Conservation (phyloP, 345 rosid genomes). For the Hypericum androsaemum region DNA sequence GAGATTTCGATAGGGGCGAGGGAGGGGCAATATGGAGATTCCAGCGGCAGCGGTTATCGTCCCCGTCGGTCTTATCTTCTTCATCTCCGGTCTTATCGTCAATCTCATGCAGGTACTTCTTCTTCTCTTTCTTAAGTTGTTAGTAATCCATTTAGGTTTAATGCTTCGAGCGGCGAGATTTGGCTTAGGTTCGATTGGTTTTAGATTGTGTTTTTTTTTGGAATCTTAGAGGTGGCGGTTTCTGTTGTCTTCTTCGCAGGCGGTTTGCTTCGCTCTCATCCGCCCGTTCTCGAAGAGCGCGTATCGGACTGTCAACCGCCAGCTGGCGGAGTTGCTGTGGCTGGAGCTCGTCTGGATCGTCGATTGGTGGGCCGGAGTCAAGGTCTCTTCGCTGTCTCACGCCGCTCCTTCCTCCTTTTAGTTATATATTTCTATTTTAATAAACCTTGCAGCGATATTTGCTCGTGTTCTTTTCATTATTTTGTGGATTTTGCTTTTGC, state of each 20-base stretch:
- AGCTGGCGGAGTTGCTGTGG: conserved; percentile 21
- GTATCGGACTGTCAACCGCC: conserved; percentile 20
- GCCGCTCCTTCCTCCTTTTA: neutral
- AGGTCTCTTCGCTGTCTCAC: conserved; percentile 6
- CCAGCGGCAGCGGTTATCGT: conserved; percentile 16
- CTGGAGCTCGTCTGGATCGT: conserved; percentile 27
- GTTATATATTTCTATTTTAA: neutral
- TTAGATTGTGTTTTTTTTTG: neutral
- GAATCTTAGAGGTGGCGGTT: neutral
- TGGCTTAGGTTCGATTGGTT: neutral
- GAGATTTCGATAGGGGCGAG: neutral
- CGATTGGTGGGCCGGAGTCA: conserved; percentile 28
- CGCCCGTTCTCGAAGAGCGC: conserved; percentile 23
- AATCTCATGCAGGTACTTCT: conserved; percentile 19
- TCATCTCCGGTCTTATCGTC: conserved; percentile 17
- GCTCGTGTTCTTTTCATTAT: too few species aligned
- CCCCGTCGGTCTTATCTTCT: conserved; percentile 22
- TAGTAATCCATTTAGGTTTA: neutral
- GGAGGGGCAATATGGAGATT: conserved; percentile 10
- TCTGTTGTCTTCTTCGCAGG: conserved; percentile 11
- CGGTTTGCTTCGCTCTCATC: conserved; percentile 17
- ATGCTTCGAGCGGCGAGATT: neutral
- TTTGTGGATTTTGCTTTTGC: too few species aligned
- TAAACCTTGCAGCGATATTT: neutral
- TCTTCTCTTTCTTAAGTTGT: neutral